Evolutionary conservation across 768 basidiomycete genomes (phyloP).

Genomic region (Lactarius deliciosus): DNA sequence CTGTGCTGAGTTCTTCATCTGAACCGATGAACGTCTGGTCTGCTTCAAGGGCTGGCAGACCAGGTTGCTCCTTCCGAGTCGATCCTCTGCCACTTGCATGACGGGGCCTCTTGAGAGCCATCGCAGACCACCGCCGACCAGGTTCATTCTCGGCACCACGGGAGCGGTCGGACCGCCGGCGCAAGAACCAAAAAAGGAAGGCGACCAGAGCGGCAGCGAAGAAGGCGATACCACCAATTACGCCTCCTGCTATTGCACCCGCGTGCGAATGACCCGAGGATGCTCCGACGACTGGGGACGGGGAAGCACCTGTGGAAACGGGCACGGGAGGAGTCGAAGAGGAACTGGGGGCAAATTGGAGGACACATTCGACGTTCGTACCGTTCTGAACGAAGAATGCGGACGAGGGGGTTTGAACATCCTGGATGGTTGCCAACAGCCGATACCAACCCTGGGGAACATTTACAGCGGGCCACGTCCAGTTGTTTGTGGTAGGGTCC

Average conservation of each 20-base stretch:
- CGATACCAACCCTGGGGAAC: constrained; percentile 52
- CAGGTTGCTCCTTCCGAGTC: constrained; percentile 1
- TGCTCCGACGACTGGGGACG: not conserved
- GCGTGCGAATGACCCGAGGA: constrained; percentile 33
- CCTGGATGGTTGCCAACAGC: constrained; percentile 32
- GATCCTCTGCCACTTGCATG: not conserved
- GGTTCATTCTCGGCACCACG: not conserved
- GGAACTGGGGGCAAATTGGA: constrained; percentile 23
- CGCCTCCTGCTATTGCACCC: constrained; percentile 52
- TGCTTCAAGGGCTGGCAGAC: not conserved
- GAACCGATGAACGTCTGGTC: constrained; percentile 21
- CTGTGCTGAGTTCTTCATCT: constrained; percentile 24
- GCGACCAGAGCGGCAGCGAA: constrained; percentile 39
- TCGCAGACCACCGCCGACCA: constrained; percentile 5
- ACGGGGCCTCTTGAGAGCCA: constrained; percentile 4
- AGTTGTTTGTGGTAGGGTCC: constrained; percentile 35
- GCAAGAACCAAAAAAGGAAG: constrained; percentile 20
- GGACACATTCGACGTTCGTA: constrained; percentile 39
- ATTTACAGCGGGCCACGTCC: constrained; percentile 48
- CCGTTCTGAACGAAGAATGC: constrained; percentile 42
- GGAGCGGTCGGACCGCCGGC: constrained; percentile 9
- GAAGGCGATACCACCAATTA: constrained; percentile 48
- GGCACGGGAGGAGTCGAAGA: constrained; percentile 32
- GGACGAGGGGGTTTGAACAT: constrained; percentile 30
- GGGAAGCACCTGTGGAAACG: constrained; percentile 15